These are phyloP conservation scores for Symbiodinium natans DNA, from an alignment of 73 alveolate species.

Conservation along the genomic window DNA sequence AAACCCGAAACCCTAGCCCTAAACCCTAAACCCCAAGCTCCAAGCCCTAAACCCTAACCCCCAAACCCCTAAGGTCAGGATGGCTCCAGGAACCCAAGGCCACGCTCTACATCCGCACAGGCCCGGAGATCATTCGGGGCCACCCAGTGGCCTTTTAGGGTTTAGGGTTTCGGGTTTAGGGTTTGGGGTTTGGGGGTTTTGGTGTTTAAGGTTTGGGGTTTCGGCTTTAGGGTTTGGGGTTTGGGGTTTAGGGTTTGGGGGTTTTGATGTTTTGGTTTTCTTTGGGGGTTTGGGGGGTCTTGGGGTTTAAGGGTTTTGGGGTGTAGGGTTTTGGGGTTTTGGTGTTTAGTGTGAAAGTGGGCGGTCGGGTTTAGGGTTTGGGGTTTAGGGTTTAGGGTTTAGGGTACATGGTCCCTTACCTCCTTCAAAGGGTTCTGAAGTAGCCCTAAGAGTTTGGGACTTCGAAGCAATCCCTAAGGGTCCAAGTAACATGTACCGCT, in stretches of 20 bases:
- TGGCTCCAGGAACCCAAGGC: constrained; percentile 43
- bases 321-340: too few species aligned
- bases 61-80: constrained; percentile 24
- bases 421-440: too few species aligned
- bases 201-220: too few species aligned
- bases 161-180: neutral
- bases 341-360: neutral
- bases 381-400: neutral
- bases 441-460: too few species aligned
- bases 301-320: neutral
- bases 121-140: neutral
- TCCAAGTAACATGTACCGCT: too few species aligned
- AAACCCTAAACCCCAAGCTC: too few species aligned
- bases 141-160: neutral
- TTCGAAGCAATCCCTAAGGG: too few species aligned
- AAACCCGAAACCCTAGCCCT: neutral
- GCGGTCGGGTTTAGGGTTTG: neutral
- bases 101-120: constrained; percentile 73
- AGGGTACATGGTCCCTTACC: too few species aligned
- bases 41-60: neutral
- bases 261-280: too few species aligned
- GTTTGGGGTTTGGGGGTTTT: neutral
- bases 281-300: too few species aligned
- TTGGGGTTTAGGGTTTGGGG: too few species aligned
- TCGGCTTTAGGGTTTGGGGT: too few species aligned